Evolutionary conservation across 805 yeast species (phyloP).

Genomic region (Phaffomyces antillensis): DNA sequence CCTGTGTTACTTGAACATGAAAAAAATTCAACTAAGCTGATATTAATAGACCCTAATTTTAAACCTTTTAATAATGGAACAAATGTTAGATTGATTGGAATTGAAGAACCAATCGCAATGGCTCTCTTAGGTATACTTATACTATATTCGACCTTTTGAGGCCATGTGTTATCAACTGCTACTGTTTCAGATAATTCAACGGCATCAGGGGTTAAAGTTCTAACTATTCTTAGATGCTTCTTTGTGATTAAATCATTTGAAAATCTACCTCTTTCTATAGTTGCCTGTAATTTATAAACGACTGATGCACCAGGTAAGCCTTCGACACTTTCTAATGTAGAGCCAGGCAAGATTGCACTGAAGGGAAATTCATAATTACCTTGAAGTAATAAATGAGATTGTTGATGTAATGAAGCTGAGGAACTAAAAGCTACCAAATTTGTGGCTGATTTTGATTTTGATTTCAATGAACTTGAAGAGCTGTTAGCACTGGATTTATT

Average conservation of each 20-base stretch:
- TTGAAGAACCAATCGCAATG: slow-evolving; percentile 77
- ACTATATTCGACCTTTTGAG: slow-evolving; percentile 83
- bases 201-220: slow-evolving; percentile 84
- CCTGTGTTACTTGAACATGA: slow-evolving; percentile 53
- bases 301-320: slow-evolving; percentile 79
- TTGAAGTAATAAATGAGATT: slow-evolving; percentile 39
- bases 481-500: slow-evolving; percentile 15
- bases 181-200: slow-evolving; percentile 86
- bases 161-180: slow-evolving; percentile 94
- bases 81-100: slow-evolving; percentile 61
- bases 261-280: slow-evolving; percentile 77
- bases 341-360: slow-evolving; percentile 76
- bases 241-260: slow-evolving; percentile 55
- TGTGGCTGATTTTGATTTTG: slow-evolving; percentile 27
- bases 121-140: slow-evolving; percentile 84
- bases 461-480: slow-evolving; percentile 20
- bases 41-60: slow-evolving; percentile 62
- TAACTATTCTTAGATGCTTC: slow-evolving; percentile 69
- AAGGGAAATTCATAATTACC: slow-evolving; percentile 94
- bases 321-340: slow-evolving; percentile 80
- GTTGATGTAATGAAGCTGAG: slow-evolving; percentile 13
- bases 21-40: slow-evolving; percentile 62
- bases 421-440: slow-evolving; percentile 28
- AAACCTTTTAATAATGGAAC: slow-evolving; percentile 82
- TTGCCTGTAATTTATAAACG: slow-evolving; percentile 67